Evolutionary conservation across 2,329 filamentous ascomycete genomes (phyloP), one percentile per base, ranked within the genome.

Genomic region (Monilinia laxa): DNA sequence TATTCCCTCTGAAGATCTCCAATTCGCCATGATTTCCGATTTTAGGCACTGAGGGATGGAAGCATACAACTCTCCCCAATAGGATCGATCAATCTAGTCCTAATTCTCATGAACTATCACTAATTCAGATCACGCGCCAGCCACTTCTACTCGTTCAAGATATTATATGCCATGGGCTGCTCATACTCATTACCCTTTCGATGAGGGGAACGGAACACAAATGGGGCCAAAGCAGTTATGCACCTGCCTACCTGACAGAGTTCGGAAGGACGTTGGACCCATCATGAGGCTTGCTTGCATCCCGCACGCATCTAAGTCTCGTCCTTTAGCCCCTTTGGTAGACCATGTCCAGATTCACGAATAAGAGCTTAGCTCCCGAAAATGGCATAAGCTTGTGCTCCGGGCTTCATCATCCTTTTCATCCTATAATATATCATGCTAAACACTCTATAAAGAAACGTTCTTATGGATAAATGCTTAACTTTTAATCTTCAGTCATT

Each of bases 61-160:
- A 62, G 35, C 18, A 63, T 47, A 59, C n/a, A 65, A 35, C 45
- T 53, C 42, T 64, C 62, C 60, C 70, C 42, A 56, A 66, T 68
- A 60, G 65, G 63, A 70, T 69, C 68, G 63, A 70, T 69, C 68
- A 49, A 58, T 47, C 49, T 62, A 52, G 52, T 51, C 56, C 55
- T 65, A 20, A 62, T 60, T 42, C 38, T 68, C 56, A 66, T 28
- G 31, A 18, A 54, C 64, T 62, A 60, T 68, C 70, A 70, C 72
- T 60, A 73, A 71, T 72, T 67, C 53, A 73, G 71, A 74, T 75
- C 73, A 74, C 71, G 71, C 73, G 73, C 72, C 73, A 71, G 72
- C 74, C 72, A 74, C 71, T 64, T 70, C 69, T 64, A 66, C 70
- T 70, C 62, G 65, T 70, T 71, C 67, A 66, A 71, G 70, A 69